Conservation (phyloP, 148 eudicot genomes). For the Diospyros lotus region DNA sequence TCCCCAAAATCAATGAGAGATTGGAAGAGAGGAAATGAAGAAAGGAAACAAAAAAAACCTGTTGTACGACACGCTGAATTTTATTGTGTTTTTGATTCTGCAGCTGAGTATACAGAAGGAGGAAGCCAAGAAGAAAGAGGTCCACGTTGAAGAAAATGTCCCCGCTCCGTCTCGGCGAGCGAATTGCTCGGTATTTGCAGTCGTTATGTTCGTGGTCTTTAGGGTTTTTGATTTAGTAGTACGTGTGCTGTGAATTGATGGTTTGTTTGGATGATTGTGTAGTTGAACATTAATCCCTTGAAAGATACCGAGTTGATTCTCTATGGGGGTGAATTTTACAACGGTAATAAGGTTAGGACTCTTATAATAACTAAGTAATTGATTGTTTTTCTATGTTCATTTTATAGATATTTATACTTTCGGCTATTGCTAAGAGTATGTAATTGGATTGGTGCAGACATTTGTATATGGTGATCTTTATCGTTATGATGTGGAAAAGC, state of each 20-base stretch:
- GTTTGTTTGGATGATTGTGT: constrained; percentile 15
- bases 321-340: constrained; percentile 96
- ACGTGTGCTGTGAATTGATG: constrained; percentile 1
- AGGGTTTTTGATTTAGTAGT: not conserved
- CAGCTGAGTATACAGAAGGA: constrained; percentile 93
- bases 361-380: not conserved
- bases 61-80: not conserved
- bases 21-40: too few relatives aligned
- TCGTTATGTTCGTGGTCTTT: not conserved
- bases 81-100: constrained; percentile 9
- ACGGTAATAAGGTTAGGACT: constrained; percentile 78
- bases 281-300: constrained; percentile 84
- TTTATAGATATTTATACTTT: constrained; percentile 8
- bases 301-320: constrained; percentile 91
- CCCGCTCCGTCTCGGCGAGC: constrained; percentile 88
- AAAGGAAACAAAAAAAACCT: not conserved
- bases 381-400: not conserved
- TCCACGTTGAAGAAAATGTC: constrained; percentile 89
- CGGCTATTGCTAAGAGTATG: not conserved
- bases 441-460: constrained; percentile 54
- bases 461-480: constrained; percentile 94
- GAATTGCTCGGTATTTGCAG: constrained; percentile 67
- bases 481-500: constrained; percentile 86
- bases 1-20: too few relatives aligned
- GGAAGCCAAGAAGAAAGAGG: constrained; percentile 97